Base-by-base conservation (phyloP, 768 basidiomycete species). In the Termitomyces eurrhizus region DNA sequence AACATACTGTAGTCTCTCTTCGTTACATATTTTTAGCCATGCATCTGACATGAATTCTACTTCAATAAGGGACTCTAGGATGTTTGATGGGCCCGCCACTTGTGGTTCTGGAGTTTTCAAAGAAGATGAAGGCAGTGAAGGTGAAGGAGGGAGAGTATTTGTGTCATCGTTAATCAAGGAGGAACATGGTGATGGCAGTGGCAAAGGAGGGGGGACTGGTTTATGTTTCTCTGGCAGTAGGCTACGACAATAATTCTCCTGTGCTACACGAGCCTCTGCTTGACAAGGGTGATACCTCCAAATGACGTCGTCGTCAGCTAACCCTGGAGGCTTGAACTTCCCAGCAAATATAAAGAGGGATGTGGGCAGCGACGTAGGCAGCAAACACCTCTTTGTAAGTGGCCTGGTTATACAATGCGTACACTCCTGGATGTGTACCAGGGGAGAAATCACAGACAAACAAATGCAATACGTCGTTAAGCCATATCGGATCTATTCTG, bases 361-460 rank as follows among this genome's bases (percentile, higher is more conserved):
- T 39, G n/a, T 51, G 33, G 0, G 18, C 60, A 0, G 13, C 33
- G 0, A 11, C 14, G n/a, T 50, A 61, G 0, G 60, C 60, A 0
- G 14, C 16, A 29, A 52, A 52, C 2, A 26, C 21, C 6, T 56
- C 26, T n/a, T n/a, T 39, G 26, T 52, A 46, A 1, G 29, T 50
- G 0, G 12, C 13, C 1, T n/a, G 12, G 16, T 35, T 24, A 16
- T 33, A 42, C 3, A 29, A 0, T 0, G 56, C 13, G 26, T 52
- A 61, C 0, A 35, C 42, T 1, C 55, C 55, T 14, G 49, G 12
- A 7, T 50, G 55, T 18, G 44, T 51, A 0, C 52, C 46, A 0
- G 53, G 57, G 0, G 46, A 11, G 21, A 62, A 62, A 33, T 62
- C 32, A 18, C 57, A 59, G 14, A 59, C 39, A 26, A 55, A 59